phyloP scores from a whole-genome alignment of 2,329 filamentous ascomycete genomes.

The Fusarium staphyleae region DNA sequence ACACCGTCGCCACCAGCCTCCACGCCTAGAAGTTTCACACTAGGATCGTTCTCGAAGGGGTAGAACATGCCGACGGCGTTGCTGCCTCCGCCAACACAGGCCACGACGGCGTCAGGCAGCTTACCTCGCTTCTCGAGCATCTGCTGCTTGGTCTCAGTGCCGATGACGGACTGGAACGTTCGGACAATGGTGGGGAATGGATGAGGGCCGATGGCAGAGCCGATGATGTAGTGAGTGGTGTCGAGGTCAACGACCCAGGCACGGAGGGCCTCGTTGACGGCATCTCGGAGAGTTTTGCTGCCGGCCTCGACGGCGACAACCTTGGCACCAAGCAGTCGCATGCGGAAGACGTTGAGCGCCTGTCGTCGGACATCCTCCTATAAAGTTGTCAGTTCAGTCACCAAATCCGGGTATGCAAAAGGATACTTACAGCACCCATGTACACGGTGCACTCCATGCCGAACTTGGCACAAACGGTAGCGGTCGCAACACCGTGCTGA shows the following conservation, averaged over 20 bases:
- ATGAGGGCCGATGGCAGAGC: slow-evolving; percentile 95
- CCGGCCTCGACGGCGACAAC: slow-evolving; percentile 94
- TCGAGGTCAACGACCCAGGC: slow-evolving; percentile 93
- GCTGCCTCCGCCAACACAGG: slow-evolving; percentile 93
- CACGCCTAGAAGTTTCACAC: slow-evolving; percentile 88
- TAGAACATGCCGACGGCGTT: slow-evolving; percentile 99
- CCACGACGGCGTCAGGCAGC: slow-evolving; percentile 93
- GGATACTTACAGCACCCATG: slow-evolving; percentile 79
- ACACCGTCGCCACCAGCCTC: slow-evolving; percentile 95
- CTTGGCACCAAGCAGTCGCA: slow-evolving; percentile 92
- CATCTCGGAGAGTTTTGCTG: slow-evolving; percentile 80
- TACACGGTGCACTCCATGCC: slow-evolving; percentile 98
- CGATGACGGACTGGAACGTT: slow-evolving; percentile 97
- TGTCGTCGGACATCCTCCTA: slow-evolving; percentile 92
- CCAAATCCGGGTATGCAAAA: neutral
- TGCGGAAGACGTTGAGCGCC: slow-evolving; percentile 97
- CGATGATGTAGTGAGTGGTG: slow-evolving; percentile 98
- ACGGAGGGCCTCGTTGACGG: slow-evolving; percentile 94
- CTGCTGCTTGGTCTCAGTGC: slow-evolving; percentile 91
- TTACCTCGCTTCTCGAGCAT: slow-evolving; percentile 85
- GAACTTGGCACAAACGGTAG: slow-evolving; percentile 97
- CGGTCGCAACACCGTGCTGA: slow-evolving; percentile 96
- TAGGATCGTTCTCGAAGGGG: slow-evolving; percentile 85
- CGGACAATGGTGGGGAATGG: slow-evolving; percentile 97
- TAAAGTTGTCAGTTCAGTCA: slow-evolving; percentile 32